phyloP scores from a whole-genome alignment of 352 stramenopile species.

The Phytophthora ramorum region DNA sequence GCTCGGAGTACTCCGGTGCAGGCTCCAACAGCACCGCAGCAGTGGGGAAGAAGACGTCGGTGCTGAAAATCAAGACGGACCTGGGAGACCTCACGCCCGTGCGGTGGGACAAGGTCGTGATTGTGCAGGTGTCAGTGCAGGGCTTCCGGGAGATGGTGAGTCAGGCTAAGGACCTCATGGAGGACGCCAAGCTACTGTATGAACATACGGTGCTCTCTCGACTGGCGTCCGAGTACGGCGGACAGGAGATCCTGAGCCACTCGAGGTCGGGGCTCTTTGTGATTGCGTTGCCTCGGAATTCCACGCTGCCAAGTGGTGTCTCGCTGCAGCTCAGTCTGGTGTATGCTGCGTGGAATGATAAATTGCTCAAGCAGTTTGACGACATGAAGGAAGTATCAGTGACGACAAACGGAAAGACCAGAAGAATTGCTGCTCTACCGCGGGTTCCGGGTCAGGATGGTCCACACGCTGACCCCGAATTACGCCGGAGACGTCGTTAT shows the following conservation, averaged over 20 bases:
- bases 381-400: conserved; percentile 83
- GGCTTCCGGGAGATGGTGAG: conserved; percentile 82
- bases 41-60: conserved; percentile 53
- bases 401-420: conserved; percentile 59
- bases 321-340: conserved; percentile 86
- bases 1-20: conserved; percentile 40
- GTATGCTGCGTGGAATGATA: conserved; percentile 89
- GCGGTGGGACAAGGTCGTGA: conserved; percentile 82
- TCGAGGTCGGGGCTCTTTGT: conserved; percentile 80
- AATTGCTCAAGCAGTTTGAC: conserved; percentile 84
- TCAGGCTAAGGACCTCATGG: conserved; percentile 85
- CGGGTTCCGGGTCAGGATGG: conserved; percentile 87
- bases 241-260: conserved; percentile 83
- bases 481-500: conserved; percentile 63
- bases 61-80: conserved; percentile 83
- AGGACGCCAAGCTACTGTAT: conserved; percentile 87
- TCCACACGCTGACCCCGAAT: conserved; percentile 75
- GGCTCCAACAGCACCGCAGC: conserved; percentile 22
- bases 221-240: conserved; percentile 84
- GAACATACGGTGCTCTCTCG: conserved; percentile 88
- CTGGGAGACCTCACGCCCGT: conserved; percentile 77
- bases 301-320: conserved; percentile 88
- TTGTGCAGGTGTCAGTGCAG: conserved; percentile 87
- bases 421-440: conserved; percentile 84
- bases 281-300: conserved; percentile 86